Evolutionary conservation across 2,329 filamentous ascomycete genomes (phyloP).

Genomic region (Pseudopyricularia cyperi): DNA sequence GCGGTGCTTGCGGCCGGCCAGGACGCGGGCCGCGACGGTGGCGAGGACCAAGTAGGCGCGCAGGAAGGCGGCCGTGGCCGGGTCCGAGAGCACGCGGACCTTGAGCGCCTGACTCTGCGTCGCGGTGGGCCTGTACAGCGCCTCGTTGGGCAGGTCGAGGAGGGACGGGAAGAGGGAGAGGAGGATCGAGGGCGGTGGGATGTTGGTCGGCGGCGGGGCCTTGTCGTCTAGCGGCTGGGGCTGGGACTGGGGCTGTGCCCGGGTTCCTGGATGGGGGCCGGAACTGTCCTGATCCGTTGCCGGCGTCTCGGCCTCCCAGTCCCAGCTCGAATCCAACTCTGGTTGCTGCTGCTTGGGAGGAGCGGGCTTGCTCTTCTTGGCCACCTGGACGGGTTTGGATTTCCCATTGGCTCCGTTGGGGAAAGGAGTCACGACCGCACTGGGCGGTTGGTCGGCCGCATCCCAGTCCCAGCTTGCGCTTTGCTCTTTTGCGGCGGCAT

Average conservation of each 20-base stretch:
- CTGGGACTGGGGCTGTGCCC: constrained; percentile 4
- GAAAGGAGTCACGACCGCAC: background rate
- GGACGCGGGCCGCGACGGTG: constrained; percentile 61
- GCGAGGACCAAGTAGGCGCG: constrained; percentile 49
- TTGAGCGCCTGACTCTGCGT: constrained; percentile 31
- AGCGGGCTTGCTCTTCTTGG: background rate
- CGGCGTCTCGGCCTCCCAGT: constrained; percentile 29
- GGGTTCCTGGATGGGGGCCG: background rate
- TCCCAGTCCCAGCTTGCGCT: constrained; percentile 8
- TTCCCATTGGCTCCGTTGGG: background rate
- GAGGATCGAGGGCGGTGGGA: constrained; percentile 77
- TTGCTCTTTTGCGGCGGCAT: constrained; percentile 2
- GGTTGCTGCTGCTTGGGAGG: background rate
- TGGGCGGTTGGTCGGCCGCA: constrained; percentile 2
- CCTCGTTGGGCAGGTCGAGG: constrained; percentile 50
- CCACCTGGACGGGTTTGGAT: no score
- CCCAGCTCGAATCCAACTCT: constrained; percentile 24
- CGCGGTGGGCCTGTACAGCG: constrained; percentile 54
- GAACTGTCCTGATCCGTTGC: background rate
- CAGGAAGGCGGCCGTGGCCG: constrained; percentile 49
- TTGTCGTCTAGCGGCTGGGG: constrained; percentile 13
- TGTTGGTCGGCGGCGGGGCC: constrained; percentile 60
- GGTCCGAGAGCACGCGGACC: constrained; percentile 50
- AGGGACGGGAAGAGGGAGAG: constrained; percentile 64
- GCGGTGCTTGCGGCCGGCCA: constrained; percentile 71